A percentile compares a stretch with the other conserved stretches of the same genome.
These are phyloP conservation scores for Ilyonectria robusta DNA, from an alignment of 2,329 filamentous ascomycete genomes.

Conservation along the genomic window DNA sequence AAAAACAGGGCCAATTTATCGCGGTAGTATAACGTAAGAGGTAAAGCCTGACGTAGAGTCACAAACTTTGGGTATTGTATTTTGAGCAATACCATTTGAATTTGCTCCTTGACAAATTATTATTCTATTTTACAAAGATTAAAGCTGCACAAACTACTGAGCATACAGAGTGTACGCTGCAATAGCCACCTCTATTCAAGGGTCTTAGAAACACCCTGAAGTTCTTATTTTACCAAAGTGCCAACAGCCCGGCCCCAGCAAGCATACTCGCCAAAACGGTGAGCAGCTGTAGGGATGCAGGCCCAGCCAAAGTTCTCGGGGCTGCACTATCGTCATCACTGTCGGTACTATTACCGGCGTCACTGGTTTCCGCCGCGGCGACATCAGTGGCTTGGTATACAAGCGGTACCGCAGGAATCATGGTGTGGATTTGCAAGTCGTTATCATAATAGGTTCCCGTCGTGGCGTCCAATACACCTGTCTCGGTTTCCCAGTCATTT, in stretches of 20 bases:
- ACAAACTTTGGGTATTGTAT: too few species aligned
- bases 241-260: conserved; percentile 32
- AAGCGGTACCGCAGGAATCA: conserved; percentile 33
- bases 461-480: conserved; percentile 4
- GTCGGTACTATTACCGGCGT: neutral
- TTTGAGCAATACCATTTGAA: too few species aligned
- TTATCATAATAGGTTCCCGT: neutral
- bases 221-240: conserved; percentile 27
- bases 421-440: conserved; percentile 5
- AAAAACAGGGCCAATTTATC: too few species aligned
- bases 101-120: too few species aligned
- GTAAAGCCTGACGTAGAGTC: too few species aligned
- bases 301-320: neutral
- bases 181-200: too few species aligned
- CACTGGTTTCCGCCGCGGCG: conserved; percentile 1
- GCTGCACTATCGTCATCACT: conserved; percentile 12
- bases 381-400: conserved; percentile 35
- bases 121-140: too few species aligned
- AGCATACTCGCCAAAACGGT: conserved; percentile 25
- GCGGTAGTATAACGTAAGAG: too few species aligned
- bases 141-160: too few species aligned
- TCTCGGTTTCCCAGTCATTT: neutral
- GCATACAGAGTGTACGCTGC: too few species aligned
- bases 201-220: too few species aligned
- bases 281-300: neutral